Evolutionary conservation across 352 stramenopile genomes (phyloP), one percentile per base, ranked within the genome.

Genomic region (Globisporangium splendens): DNA sequence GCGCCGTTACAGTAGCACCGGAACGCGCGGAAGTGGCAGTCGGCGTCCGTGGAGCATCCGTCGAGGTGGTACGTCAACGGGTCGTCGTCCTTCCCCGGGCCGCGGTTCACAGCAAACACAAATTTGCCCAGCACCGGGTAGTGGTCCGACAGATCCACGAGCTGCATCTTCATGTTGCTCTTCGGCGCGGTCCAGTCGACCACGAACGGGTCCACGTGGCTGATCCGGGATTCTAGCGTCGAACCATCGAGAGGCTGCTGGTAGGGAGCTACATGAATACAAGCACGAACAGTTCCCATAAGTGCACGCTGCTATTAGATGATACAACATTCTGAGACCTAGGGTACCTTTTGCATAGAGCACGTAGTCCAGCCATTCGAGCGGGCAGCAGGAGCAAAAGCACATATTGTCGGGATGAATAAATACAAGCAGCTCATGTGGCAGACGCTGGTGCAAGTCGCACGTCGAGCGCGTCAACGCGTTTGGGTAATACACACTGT

Each of bases 281-380:
- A 50, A n/a, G 2, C 11, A 8, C 15, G 10, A 13, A 12, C 12
- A 12, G 38, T n/a, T 44, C n/a, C 4, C 5, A 38, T 35, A 35
- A 58, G 10, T 48, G 24, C 28, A 50, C 4, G 13, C 39, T 44
- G 13, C 39, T 7, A 8, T n/a, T n/a, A n/a, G n/a, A n/a, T n/a
- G n/a, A n/a, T n/a, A n/a, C 10, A 44, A 13, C 53, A 54, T 3
- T 54, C 33, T 53, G 41, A 41, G 49, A 38, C 17, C 8, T n/a
- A 21, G 31, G 11, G 2, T 69, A 88, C 80, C 64, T 85, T 86
- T 68, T 20, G 74, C 83, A 42, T 86, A 88, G 1, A 94, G 69
- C 28, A 92, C 75, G 63, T 94, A 94, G 69, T 94, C 84, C 18
- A 94, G 62, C 84, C 84, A 94, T 59, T 94, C 84, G 1, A 85